A percentile compares a stretch with the other conserved stretches of the same genome.
Conservation (phyloP, 768 basidiomycete genomes). For the Ramaria sp. region DNA sequence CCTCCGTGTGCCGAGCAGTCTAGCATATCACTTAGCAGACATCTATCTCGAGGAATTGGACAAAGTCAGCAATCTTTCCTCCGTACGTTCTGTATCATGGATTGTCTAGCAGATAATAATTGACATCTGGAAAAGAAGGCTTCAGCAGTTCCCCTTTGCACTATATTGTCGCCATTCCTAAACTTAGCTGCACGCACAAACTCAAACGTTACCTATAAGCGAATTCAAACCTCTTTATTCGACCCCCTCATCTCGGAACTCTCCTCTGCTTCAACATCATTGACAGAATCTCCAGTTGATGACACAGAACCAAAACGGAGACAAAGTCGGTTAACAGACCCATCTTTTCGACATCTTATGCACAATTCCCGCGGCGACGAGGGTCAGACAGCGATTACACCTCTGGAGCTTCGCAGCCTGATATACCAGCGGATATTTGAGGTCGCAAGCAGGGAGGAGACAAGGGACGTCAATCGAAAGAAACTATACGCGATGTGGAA, state of each 20-base stretch:
- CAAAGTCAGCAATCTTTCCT: slow-evolving; percentile 23
- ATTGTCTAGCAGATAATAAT: background rate
- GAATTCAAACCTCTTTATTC: slow-evolving; percentile 58
- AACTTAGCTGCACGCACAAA: slow-evolving; percentile 58
- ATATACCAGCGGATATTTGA: slow-evolving; percentile 60
- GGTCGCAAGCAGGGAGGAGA: slow-evolving; percentile 61
- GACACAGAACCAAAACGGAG: slow-evolving; percentile 34
- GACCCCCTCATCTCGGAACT: slow-evolving; percentile 58
- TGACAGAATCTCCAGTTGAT: slow-evolving; percentile 20
- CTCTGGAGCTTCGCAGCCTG: slow-evolving; percentile 34
- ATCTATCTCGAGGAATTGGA: slow-evolving; percentile 87
- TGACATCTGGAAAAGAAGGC: slow-evolving; percentile 11
- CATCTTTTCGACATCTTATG: slow-evolving; percentile 34
- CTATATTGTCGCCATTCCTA: slow-evolving; percentile 62
- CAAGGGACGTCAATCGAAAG: slow-evolving; percentile 67
- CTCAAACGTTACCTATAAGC: slow-evolving; percentile 55
- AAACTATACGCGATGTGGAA: slow-evolving; percentile 81
- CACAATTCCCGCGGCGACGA: slow-evolving; percentile 25
- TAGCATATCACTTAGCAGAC: slow-evolving; percentile 82
- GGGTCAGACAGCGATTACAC: background rate
- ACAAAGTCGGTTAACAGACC: slow-evolving; percentile 32
- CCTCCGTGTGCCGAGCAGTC: slow-evolving; percentile 59
- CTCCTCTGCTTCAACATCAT: slow-evolving; percentile 13
- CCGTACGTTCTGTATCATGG: background rate
- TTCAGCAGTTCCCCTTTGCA: slow-evolving; percentile 38